Percentiles rank a stretch among this genome's conserved stretches.
Evolutionary conservation across 352 stramenopile genomes (phyloP).

Genomic region (Pythium periplocum): DNA sequence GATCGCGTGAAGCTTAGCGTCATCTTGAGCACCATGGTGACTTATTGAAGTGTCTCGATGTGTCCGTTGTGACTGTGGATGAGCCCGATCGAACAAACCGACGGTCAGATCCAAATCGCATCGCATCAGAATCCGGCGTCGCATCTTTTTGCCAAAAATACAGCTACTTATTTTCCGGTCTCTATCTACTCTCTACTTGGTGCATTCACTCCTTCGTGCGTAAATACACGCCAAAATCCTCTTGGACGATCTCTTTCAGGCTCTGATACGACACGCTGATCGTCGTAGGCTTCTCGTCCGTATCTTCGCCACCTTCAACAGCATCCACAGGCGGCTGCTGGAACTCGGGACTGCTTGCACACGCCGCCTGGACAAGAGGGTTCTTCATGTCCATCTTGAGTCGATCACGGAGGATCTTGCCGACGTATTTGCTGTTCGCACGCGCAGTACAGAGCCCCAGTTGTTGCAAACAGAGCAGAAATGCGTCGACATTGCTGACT

Average conservation of each 20-base stretch:
- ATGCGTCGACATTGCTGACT: slow-evolving; percentile 52
- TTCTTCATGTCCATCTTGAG: slow-evolving; percentile 47
- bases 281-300: not conserved
- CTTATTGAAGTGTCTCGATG: not conserved
- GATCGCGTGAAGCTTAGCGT: slow-evolving; percentile 24
- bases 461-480: slow-evolving; percentile 56
- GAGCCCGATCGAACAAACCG: too few species aligned
- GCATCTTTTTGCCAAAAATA: not conserved
- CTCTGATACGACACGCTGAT: slow-evolving; percentile 23
- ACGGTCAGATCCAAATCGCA: too few species aligned
- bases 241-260: slow-evolving; percentile 51
- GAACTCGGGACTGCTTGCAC: slow-evolving; percentile 10
- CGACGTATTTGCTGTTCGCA: slow-evolving; percentile 47
- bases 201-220: slow-evolving; percentile 5
- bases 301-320: not conserved
- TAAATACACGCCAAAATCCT: slow-evolving; percentile 44
- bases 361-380: slow-evolving; percentile 31
- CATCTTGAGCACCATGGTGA: slow-evolving; percentile 36
- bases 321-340: not conserved
- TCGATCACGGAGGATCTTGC: slow-evolving; percentile 48
- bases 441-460: slow-evolving; percentile 46
- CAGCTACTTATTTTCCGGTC: not conserved
- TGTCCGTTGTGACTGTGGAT: too few species aligned
- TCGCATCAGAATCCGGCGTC: too few species aligned
- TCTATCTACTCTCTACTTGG: not conserved